These are phyloP conservation scores for Cyclotella baltica DNA, from an alignment of 108 stramenopile genomes.

Conservation along the genomic window DNA sequence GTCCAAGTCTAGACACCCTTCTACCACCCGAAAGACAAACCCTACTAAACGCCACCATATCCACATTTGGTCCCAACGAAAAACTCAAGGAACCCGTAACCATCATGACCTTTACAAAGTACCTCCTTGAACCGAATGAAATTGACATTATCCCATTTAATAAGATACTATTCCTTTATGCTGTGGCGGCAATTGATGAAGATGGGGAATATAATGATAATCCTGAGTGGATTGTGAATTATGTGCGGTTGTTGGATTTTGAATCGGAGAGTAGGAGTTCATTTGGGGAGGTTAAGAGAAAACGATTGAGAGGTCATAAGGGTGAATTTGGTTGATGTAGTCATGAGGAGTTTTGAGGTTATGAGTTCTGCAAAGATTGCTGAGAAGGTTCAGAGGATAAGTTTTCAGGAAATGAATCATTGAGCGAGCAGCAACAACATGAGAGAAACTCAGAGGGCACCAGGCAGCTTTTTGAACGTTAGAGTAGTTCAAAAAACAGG, in stretches of 20 bases:
- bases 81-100: not conserved
- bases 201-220: conserved; percentile 38
- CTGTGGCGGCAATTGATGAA: conserved; percentile 36
- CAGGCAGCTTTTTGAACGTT: too few species aligned
- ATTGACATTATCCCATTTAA: conserved; percentile 38
- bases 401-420: too few species aligned
- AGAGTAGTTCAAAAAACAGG: too few species aligned
- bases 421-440: too few species aligned
- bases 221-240: conserved; percentile 38
- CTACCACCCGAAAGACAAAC: conserved; percentile 29
- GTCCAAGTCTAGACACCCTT: conserved; percentile 33
- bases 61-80: not conserved
- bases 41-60: conserved; percentile 27
- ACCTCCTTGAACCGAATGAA: conserved; percentile 42
- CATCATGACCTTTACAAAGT: conserved; percentile 27
- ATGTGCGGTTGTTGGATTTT: conserved; percentile 16
- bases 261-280: not conserved
- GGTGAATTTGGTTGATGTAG: too few species aligned
- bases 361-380: too few species aligned
- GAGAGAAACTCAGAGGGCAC: too few species aligned
- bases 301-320: conserved; percentile 16
- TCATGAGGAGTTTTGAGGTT: too few species aligned
- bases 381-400: too few species aligned
- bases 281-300: conserved; percentile 12
- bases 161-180: conserved; percentile 44